phyloP scores from a whole-genome alignment of 495 filamentous ascomycete genomes.

The Aspergillus wentii region DNA sequence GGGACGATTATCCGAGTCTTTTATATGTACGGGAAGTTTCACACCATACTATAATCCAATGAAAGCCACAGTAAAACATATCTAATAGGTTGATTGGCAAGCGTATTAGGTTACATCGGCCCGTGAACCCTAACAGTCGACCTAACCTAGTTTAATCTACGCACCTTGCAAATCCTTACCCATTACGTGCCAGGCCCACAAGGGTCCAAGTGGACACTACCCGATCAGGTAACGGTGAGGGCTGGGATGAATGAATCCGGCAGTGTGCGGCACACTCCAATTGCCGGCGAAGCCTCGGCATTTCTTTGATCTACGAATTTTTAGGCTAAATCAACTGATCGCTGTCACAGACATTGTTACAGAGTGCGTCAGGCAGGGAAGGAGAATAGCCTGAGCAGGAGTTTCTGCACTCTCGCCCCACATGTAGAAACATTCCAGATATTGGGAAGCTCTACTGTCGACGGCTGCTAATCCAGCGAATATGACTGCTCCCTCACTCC shows the following conservation, averaged over 20 bases:
- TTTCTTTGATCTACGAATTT: background rate
- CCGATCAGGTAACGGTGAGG: too few species aligned
- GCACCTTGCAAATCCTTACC: background rate
- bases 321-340: background rate
- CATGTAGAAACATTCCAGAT: too few species aligned
- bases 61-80: too few species aligned
- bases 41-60: too few species aligned
- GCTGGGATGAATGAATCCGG: too few species aligned
- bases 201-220: background rate
- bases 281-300: constrained; percentile 1
- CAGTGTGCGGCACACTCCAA: background rate
- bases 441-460: background rate
- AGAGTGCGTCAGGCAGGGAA: background rate
- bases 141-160: background rate
- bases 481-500: too few species aligned
- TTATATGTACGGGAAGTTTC: too few species aligned
- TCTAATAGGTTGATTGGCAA: too few species aligned
- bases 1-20: too few species aligned
- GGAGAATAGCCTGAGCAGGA: background rate
- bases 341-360: constrained; percentile 1
- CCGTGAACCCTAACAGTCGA: too few species aligned
- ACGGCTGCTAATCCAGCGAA: background rate
- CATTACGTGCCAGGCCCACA: background rate
- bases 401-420: background rate
- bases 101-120: background rate